These are phyloP conservation scores for Tylopilus orsonianus DNA, from an alignment of 1,284 basidiomycete genomes.

Conservation along the genomic window DNA sequence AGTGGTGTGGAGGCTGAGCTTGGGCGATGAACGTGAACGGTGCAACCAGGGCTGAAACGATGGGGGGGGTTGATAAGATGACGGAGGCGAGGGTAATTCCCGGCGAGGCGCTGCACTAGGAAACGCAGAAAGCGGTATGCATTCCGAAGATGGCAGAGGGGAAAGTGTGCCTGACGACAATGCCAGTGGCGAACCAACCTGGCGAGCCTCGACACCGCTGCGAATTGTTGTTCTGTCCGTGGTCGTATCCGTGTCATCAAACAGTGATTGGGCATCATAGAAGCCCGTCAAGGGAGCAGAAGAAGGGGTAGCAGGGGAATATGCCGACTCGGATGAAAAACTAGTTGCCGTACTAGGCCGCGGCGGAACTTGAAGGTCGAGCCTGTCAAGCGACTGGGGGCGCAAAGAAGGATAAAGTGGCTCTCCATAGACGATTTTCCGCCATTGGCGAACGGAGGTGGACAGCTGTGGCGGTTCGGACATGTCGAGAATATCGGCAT, in stretches of 20 bases:
- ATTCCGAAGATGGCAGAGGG: conserved; percentile 34
- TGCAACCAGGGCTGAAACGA: conserved; percentile 33
- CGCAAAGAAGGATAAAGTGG: conserved; percentile 40
- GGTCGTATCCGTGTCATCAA: conserved; percentile 26
- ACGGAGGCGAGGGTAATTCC: conserved; percentile 33
- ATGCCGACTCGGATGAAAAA: conserved; percentile 37
- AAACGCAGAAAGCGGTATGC: conserved; percentile 26
- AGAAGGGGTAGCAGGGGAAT: conserved; percentile 29
- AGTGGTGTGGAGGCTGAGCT: conserved; percentile 19
- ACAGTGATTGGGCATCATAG: conserved; percentile 24
- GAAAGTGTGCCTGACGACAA: conserved; percentile 30
- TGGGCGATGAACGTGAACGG: conserved; percentile 34
- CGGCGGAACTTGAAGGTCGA: conserved; percentile 33
- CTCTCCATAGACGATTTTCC: conserved; percentile 42
- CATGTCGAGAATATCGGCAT: conserved; percentile 31
- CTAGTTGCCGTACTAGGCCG: conserved; percentile 31
- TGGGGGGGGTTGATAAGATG: conserved; percentile 32
- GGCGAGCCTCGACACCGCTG: conserved; percentile 9
- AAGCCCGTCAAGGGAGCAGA: conserved; percentile 30
- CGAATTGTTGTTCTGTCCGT: conserved; percentile 15
- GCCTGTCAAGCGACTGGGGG: conserved; percentile 28
- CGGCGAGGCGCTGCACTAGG: conserved; percentile 27
- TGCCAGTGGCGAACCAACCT: conserved; percentile 18
- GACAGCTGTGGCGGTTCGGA: conserved; percentile 28
- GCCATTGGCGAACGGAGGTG: conserved; percentile 35